Percentiles rank a stretch among this genome's conserved stretches.
phyloP scores from a whole-genome alignment of 768 basidiomycete species.

The Trametes coccinea region DNA sequence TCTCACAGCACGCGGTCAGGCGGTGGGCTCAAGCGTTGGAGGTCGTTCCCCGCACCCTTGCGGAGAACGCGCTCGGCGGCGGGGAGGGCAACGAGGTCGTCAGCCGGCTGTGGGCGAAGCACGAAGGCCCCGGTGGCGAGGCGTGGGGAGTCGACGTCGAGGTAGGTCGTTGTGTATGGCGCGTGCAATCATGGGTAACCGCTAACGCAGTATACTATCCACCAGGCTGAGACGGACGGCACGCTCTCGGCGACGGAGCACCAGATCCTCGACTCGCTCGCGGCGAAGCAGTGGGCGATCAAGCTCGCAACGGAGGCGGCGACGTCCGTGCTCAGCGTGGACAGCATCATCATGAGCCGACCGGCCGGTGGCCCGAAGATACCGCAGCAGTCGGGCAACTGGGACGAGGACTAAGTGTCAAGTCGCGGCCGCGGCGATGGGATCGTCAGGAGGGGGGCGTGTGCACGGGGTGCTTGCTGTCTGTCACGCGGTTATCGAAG shows the following conservation, averaged over 20 bases:
- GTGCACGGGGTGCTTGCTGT: not conserved
- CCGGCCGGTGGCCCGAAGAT: conserved; percentile 88
- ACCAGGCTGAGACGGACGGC: conserved; percentile 75
- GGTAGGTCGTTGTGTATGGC: conserved; percentile 43
- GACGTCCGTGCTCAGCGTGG: conserved; percentile 87
- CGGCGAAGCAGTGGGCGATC: conserved; percentile 89
- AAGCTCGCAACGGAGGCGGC: conserved; percentile 91
- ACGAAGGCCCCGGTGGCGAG: conserved; percentile 73
- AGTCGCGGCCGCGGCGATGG: not conserved
- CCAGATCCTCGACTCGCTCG: conserved; percentile 84
- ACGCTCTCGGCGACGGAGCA: conserved; percentile 62
- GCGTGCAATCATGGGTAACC: not conserved
- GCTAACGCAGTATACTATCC: not conserved
- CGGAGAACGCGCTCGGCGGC: conserved; percentile 94
- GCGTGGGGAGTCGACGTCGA: conserved; percentile 88
- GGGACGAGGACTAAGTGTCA: conserved; percentile 67
- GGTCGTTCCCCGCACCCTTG: conserved; percentile 87
- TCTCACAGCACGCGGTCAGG: conserved; percentile 92
- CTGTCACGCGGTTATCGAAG: conserved; percentile 14
- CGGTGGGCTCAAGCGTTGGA: conserved; percentile 88
- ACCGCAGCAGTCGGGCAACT: conserved; percentile 83
- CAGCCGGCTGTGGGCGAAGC: conserved; percentile 86
- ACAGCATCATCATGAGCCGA: conserved; percentile 97
- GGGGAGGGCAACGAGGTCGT: conserved; percentile 91
- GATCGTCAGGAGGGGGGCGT: not conserved